Evolutionary conservation across 2,329 filamentous ascomycete species (phyloP).

Genomic region (Rhynchosporium graminicola): DNA sequence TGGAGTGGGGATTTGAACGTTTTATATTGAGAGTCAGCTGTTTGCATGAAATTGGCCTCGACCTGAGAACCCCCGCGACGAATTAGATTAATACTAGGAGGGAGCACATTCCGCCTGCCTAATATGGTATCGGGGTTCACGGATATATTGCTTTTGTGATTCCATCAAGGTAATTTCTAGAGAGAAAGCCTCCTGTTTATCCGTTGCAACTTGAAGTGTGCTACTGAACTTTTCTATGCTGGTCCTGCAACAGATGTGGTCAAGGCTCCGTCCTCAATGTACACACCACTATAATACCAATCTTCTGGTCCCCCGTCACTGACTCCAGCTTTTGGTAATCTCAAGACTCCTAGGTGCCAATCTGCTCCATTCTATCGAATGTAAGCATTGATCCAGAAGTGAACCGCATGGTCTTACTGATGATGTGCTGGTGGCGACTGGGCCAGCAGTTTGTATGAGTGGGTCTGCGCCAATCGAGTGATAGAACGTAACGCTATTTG

Average conservation of each 20-base stretch:
- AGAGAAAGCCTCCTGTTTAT: slow-evolving; percentile 1
- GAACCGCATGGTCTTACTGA: slow-evolving; percentile 41
- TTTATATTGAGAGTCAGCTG: slow-evolving; percentile 12
- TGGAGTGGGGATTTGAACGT: slow-evolving; percentile 8
- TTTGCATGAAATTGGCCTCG: slow-evolving; percentile 5
- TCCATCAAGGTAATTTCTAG: background rate
- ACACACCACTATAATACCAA: slow-evolving; percentile 70
- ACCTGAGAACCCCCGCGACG: background rate
- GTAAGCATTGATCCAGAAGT: background rate
- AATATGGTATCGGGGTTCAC: slow-evolving; percentile 13
- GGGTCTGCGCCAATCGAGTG: slow-evolving; percentile 66
- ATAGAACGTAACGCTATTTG: slow-evolving; percentile 65
- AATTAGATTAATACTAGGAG: slow-evolving; percentile 10
- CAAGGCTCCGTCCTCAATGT: slow-evolving; percentile 59
- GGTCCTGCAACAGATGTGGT: slow-evolving; percentile 42
- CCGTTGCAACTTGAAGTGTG: background rate
- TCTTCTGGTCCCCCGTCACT: slow-evolving; percentile 56
- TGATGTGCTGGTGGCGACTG: slow-evolving; percentile 59
- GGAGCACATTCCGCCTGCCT: slow-evolving; percentile 5
- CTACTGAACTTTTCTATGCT: background rate
- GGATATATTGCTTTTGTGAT: slow-evolving; percentile 3
- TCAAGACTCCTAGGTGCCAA: slow-evolving; percentile 71
- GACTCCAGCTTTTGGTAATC: slow-evolving; percentile 57
- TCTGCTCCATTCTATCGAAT: slow-evolving; percentile 58
- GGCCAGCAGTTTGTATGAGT: slow-evolving; percentile 58